These are phyloP conservation scores for Phytopythium aichiense DNA, from an alignment of 352 stramenopile genomes.

Conservation along the genomic window DNA sequence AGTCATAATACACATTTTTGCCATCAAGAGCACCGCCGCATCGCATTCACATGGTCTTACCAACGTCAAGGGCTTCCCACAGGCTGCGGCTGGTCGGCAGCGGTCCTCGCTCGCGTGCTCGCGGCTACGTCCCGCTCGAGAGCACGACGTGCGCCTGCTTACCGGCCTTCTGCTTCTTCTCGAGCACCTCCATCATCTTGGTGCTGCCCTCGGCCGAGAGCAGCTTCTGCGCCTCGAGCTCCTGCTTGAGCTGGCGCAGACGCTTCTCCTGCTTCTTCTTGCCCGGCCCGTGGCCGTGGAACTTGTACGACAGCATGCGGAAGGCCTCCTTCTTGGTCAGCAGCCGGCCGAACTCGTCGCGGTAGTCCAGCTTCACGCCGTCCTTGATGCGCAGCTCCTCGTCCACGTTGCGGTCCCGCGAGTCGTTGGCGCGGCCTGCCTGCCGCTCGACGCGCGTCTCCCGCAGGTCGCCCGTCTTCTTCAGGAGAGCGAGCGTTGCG, in stretches of 20 bases:
- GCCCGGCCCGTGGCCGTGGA: slow-evolving; percentile 95
- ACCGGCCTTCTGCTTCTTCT: slow-evolving; percentile 78
- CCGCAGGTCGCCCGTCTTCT: slow-evolving; percentile 91
- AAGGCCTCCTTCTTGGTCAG: slow-evolving; percentile 98
- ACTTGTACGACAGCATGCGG: slow-evolving; percentile 97
- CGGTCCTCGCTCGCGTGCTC: not conserved
- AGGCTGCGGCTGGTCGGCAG: not conserved
- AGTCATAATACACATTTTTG: slow-evolving; percentile 3
- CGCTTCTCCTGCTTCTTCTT: slow-evolving; percentile 98
- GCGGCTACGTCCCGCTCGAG: slow-evolving; percentile 47
- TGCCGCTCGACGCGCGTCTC: slow-evolving; percentile 87
- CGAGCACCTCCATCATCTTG: slow-evolving; percentile 83
- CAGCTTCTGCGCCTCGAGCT: slow-evolving; percentile 69
- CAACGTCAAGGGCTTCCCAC: not conserved
- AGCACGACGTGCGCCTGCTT: slow-evolving; percentile 85
- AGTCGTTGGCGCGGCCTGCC: slow-evolving; percentile 93
- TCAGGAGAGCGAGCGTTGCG: slow-evolving; percentile 90
- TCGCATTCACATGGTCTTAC: not conserved
- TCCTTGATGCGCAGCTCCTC: slow-evolving; percentile 83
- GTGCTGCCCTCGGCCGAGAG: slow-evolving; percentile 70
- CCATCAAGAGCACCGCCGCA: not conserved
- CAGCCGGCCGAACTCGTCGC: slow-evolving; percentile 95
- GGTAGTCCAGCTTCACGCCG: slow-evolving; percentile 94
- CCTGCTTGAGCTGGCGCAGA: slow-evolving; percentile 82
- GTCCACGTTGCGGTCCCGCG: slow-evolving; percentile 90